Conservation (phyloP, 352 stramenopile genomes). For the Phytophthora cactorum region DNA sequence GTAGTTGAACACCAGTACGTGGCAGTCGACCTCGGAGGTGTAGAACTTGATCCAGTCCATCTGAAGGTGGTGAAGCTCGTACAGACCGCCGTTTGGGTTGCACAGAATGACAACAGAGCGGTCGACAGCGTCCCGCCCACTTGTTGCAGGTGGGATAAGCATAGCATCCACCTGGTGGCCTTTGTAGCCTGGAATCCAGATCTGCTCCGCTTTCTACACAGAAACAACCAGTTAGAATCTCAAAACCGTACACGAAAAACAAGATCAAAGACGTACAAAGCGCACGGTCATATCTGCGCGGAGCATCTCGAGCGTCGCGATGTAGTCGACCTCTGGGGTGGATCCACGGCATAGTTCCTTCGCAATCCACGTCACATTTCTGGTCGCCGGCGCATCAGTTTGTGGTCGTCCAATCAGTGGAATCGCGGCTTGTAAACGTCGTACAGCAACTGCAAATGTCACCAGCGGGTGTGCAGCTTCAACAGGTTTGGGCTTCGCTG, state of each 20-base stretch:
- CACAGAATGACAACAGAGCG: constrained; percentile 74
- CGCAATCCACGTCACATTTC: constrained; percentile 60
- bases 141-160: constrained; percentile 64
- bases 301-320: constrained; percentile 83
- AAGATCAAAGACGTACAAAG: constrained; percentile 61
- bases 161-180: constrained; percentile 81
- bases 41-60: constrained; percentile 93
- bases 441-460: constrained; percentile 36
- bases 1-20: constrained; percentile 90
- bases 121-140: constrained; percentile 35
- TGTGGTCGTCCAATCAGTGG: constrained; percentile 46
- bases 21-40: constrained; percentile 66
- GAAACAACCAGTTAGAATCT: constrained; percentile 2
- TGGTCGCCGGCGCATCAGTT: constrained; percentile 37
- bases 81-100: constrained; percentile 87
- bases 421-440: constrained; percentile 43
- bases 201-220: constrained; percentile 74
- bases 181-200: constrained; percentile 75
- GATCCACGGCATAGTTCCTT: constrained; percentile 56
- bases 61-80: constrained; percentile 89
- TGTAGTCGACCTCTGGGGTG: constrained; percentile 54
- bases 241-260: not conserved
- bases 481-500: constrained; percentile 15
- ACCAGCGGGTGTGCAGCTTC: constrained; percentile 28
- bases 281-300: constrained; percentile 77